Evolutionary conservation across 2,329 filamentous ascomycete genomes (phyloP), one percentile per base, ranked within the genome.

Genomic region (Colletotrichum tamarilloi): DNA sequence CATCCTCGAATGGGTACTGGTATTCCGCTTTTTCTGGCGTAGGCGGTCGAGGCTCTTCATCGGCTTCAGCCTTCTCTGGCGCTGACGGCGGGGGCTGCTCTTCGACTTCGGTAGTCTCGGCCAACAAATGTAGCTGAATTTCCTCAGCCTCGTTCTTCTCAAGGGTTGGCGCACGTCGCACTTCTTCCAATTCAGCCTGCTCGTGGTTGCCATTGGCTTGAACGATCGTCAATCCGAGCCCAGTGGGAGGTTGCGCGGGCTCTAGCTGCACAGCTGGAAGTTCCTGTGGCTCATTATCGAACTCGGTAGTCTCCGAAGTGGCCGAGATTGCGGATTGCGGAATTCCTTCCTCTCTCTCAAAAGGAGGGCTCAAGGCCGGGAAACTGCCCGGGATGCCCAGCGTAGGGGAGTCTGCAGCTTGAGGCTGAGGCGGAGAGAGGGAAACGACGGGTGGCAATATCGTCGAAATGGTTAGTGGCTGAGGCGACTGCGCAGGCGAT

Each of bases 261-360:
- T 79, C 75, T 28, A 83, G 79, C 56, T 82, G 83, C 19, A 84
- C 77, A 1, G 86, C 83, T 1, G 87, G 83, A 58, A 91, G 89
- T 1, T 87, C 89, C 79, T 95, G 93, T 26, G 91, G 87, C 76
- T 95, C 93, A n/a, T 86, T 87, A 76, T 95, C 93, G 76, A 95
- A 93, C 77, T 94, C 91, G 0, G 92, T 94, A 8, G 87, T 87
- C 55, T 87, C 87, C n/a, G 91, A 92, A 6, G 83, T 84, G 59
- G 83, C 84, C 6, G 92, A 93, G 16, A 90, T 79, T 3, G 91
- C 89, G 19, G 92, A 92, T 38, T 81, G 81, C 2, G 90, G 91
- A 38, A 84, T 82, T 56, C 89, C 84, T 35, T 90, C 87, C 14
- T 81, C 87, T 14, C 81, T 78, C 24, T 83, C 82, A 11, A 80